Evolutionary conservation across 148 eudicot genomes (phyloP).

Genomic region (Gaultheria prostrata): DNA sequence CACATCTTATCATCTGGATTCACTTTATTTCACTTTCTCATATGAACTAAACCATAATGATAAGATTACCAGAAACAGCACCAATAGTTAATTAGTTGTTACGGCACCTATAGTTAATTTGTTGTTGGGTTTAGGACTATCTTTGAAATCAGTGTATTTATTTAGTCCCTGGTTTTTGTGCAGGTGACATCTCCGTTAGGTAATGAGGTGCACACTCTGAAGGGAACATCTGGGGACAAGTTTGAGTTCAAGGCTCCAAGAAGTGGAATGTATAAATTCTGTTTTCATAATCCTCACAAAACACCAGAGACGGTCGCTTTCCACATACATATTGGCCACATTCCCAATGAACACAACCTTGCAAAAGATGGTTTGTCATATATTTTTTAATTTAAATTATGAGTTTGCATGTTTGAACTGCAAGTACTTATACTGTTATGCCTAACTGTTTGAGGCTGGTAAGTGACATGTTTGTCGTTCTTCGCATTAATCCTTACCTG

Average conservation of each 20-base stretch:
- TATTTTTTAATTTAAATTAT: not conserved
- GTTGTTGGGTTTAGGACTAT: not conserved
- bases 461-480: not conserved
- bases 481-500: not conserved
- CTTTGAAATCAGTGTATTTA: not conserved
- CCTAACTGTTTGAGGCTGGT: not conserved
- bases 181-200: slow-evolving; percentile 83
- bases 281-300: slow-evolving; percentile 73
- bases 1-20: not conserved
- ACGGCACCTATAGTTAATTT: not conserved
- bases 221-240: slow-evolving; percentile 91
- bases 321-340: slow-evolving; percentile 90
- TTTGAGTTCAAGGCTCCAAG: slow-evolving; percentile 80
- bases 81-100: not conserved
- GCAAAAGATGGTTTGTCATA: slow-evolving; percentile 85
- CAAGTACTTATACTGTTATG: not conserved
- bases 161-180: slow-evolving; percentile 19
- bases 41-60: not conserved
- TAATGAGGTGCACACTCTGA: slow-evolving; percentile 54
- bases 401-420: not conserved
- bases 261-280: slow-evolving; percentile 89
- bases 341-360: slow-evolving; percentile 76
- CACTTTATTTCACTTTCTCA: not conserved
- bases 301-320: slow-evolving; percentile 90
- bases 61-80: not conserved